Evolutionary conservation across 1,284 basidiomycete species (phyloP), one percentile per base, ranked within the genome.

Genomic region (Neolentinus lepideus): DNA sequence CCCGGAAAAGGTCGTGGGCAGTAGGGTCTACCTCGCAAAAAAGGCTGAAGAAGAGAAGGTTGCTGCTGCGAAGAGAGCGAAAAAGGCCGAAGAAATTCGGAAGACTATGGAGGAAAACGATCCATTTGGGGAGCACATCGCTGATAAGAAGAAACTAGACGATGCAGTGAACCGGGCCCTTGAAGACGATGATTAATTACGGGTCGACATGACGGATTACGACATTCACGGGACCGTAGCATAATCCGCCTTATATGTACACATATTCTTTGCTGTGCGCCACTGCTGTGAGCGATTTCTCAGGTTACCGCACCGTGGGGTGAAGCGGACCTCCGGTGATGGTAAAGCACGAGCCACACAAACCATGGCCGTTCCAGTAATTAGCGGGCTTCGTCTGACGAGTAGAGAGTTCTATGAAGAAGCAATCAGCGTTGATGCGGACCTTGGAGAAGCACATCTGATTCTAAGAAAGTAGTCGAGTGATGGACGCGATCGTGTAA

Each of bases 1-100:
- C 65, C 94, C 95, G 6, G 93, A 94, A 69, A 96, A 94, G 67
- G 85, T 95, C 11, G 83, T 86, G 3, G 93, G 92, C 11, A 94
- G 85, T 59, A 89, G 88, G 51, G 81, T 93, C 56, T 91, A 86
- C 67, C 66, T 83, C 22, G 80, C 81, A 33, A 83, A 81, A 63
- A 81, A 81, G 60, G 80, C 75, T 21, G 84, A 83, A 62, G 80
- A 83, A 58, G 86, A 88, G 62, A 77, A 73, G 56, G 78, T 76
- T 63, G 83, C 81, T 1, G 80, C 81, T 59, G 80, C 79, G 59
- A 90, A 87, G 68, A 72, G 88, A 56, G 75, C 65, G 55, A 80
- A 76, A 62, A 91, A 91, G 65, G 85, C 81, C 6, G 78, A 78
- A 51, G 76, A 78, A 25, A 68, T 74, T 12, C 75, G 78, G 51